These are phyloP conservation scores for Trichoderma asperellum DNA, from an alignment of 2,329 filamentous ascomycete genomes.

Conservation along the genomic window DNA sequence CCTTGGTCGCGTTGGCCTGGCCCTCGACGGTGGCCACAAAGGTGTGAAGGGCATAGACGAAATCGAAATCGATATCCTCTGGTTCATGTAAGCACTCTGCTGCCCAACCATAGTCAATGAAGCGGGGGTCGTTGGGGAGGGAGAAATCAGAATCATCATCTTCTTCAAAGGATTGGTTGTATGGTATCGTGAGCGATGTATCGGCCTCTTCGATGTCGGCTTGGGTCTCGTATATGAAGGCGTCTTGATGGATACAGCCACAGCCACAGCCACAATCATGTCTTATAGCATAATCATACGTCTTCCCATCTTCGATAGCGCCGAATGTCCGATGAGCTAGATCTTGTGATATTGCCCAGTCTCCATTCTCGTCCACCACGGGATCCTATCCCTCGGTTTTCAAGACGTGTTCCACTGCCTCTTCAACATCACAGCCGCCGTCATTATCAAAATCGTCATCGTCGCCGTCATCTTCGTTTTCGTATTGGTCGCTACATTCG, in stretches of 20 bases:
- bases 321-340: background rate
- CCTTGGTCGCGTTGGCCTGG: constrained; percentile 97
- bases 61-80: constrained; percentile 99
- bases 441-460: constrained; percentile 31
- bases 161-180: constrained; percentile 50
- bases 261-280: constrained; percentile 29
- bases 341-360: background rate
- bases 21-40: constrained; percentile 98
- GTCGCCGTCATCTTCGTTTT: constrained; percentile 26
- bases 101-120: constrained; percentile 73
- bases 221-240: constrained; percentile 28
- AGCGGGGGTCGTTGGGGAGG: constrained; percentile 60
- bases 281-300: background rate
- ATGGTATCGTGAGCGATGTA: constrained; percentile 49
- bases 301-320: background rate
- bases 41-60: constrained; percentile 96
- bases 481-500: constrained; percentile 21
- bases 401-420: background rate
- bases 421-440: background rate
- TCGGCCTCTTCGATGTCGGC: constrained; percentile 36
- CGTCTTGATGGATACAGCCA: constrained; percentile 33
- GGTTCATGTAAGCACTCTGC: constrained; percentile 82
- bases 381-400: constrained; percentile 27
- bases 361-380: constrained; percentile 16
- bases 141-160: constrained; percentile 67